Evolutionary conservation across 306 rosid genomes (phyloP), one percentile per base, ranked within the genome.

Genomic region (Crotalaria pallida): DNA sequence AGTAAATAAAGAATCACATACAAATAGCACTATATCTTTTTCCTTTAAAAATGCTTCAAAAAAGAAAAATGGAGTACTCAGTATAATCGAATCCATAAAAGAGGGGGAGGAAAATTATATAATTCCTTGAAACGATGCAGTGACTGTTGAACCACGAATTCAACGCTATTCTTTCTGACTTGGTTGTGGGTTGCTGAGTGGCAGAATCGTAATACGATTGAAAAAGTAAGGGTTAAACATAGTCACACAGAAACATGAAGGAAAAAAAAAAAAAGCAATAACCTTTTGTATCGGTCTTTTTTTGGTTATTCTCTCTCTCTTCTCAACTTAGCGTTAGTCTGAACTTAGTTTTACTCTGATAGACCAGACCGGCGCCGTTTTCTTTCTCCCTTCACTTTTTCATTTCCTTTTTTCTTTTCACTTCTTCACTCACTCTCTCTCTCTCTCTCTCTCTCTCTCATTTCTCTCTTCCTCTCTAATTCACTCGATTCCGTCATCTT

Each of bases 281-380:
- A 51, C 34, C 75, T 67, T 56, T 53, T 64, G 12, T 11, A 65
- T 68, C 62, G 66, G 71, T 69, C 77, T n/a, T n/a, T n/a, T n/a
- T n/a, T 52, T 33, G 76, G 72, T 72, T 79, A 31, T 13, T 38
- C 7, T 36, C 10, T 44, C 65, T 31, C 70, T 53, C 15, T 34
- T 45, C 62, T 59, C 63, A 47, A 50, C 78, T 40, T 47, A 52
- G 80, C 75, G 79, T 67, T 45, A 65, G 78, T 74, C 80, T 70
- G 65, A n/a, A n/a, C n/a, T n/a, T n/a, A n/a, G n/a, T n/a, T n/a
- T 45, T 56, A 36, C 57, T 21, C 3, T n/a, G 79, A 44, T n/a
- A n/a, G n/a, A n/a, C n/a, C 41, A 10, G 57, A 67, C 82, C 82
- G 73, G 77, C 84, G 85, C 82, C 82, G 86, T 71, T 56, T 4